Evolutionary conservation across 306 rosid genomes (phyloP).

Genomic region (Cucumis hystrix): DNA sequence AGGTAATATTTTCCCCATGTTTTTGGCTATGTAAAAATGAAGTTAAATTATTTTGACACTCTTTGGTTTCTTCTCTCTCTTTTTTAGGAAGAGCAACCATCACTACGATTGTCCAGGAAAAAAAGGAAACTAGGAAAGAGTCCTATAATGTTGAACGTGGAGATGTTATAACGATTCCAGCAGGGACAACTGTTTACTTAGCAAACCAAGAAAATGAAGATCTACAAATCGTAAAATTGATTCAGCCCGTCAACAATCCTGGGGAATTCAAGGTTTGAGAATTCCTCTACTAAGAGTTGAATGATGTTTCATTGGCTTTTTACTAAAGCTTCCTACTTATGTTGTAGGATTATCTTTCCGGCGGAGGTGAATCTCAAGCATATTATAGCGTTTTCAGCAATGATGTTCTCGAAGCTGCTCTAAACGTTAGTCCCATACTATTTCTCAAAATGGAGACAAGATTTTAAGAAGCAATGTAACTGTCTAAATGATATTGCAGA

Average conservation of each 20-base stretch:
- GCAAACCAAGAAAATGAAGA: slow-evolving; percentile 19
- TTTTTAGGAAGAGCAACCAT: slow-evolving; percentile 23
- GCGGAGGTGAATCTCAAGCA: slow-evolving; percentile 20
- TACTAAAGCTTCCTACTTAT: not conserved
- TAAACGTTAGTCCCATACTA: slow-evolving; percentile 12
- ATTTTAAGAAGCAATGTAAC: not conserved
- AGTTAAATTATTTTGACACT: not conserved
- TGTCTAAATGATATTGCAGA: slow-evolving; percentile 7
- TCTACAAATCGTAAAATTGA: slow-evolving; percentile 18
- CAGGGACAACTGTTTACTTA: slow-evolving; percentile 22
- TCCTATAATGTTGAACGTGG: slow-evolving; percentile 20
- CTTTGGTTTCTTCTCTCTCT: not conserved
- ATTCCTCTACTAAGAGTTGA: not conserved
- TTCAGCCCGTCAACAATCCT: slow-evolving; percentile 25
- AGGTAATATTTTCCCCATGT: slow-evolving; percentile 6
- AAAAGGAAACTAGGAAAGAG: slow-evolving; percentile 21
- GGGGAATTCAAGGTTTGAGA: slow-evolving; percentile 21
- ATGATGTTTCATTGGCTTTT: not conserved
- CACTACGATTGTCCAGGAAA: slow-evolving; percentile 17
- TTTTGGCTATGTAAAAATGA: not conserved
- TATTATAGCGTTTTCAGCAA: slow-evolving; percentile 25
- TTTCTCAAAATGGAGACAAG: not conserved
- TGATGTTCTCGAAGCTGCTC: slow-evolving; percentile 20
- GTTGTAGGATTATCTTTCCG: slow-evolving; percentile 21
- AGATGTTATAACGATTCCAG: slow-evolving; percentile 16